Base-by-base conservation (phyloP, 805 yeast species). In the Saccharomycopsis malanga region DNA sequence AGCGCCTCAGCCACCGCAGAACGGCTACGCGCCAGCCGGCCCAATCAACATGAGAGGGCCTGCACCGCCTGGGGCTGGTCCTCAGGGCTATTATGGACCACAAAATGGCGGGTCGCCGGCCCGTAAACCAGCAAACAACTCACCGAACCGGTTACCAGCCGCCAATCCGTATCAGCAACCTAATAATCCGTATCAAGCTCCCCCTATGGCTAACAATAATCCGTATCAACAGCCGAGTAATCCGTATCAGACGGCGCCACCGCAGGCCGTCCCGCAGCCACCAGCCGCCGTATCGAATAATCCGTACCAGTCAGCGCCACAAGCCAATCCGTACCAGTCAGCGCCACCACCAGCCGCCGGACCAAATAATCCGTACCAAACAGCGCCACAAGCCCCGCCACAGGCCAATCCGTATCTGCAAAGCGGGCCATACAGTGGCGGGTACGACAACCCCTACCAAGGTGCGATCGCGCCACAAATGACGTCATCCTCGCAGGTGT, bases 401-500 rank as follows among this genome's bases (percentile, higher is more conserved):
- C n/a, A n/a, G n/a, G 30, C 30, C 12, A 27, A 27, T 27, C 30
- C 30, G 12, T 27, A 27, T 27, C 12, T 7, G 7, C 12, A 12
- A 9, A 27, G 12, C 7, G 30, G 30, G 30, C 30, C 30, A 27
- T 27, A 27, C 12, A 12, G 30, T 27, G 30, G n/a, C n/a, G n/a
- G n/a, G n/a, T n/a, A n/a, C n/a, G n/a, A n/a, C n/a, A n/a, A n/a
- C n/a, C n/a, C n/a, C 30, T 27, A 27, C 30, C 12, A 12, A 32
- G 37, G 20, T 2, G 12, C 6, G 4, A 39, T 45, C 10, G 41
- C 39, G 9, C 47, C 50, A 7, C 50, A 47, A 22, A 15, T 14
- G 24, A 47, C 50, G 15, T 18, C 32, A 14, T 27, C 39, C 5
- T 43, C 47, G 14, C 46, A 36, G n/a, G 4, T 46, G 3, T 48